A percentile compares a stretch with the other conserved stretches of the same genome.
These are phyloP conservation scores for Rhodomyrtus psidioides DNA, from an alignment of 441 rosid species.

Conservation along the genomic window DNA sequence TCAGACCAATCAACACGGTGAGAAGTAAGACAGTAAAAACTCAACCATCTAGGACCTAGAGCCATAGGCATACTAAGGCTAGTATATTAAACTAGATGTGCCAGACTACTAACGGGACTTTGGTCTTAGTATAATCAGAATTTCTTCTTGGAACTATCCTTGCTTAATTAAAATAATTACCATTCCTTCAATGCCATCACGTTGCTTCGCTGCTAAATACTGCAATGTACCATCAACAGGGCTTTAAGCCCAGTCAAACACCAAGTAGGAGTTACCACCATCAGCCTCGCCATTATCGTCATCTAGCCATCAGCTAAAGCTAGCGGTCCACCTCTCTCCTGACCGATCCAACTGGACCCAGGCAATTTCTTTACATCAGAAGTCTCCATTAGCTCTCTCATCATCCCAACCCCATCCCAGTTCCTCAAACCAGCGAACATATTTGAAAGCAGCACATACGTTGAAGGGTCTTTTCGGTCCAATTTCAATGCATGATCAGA, in stretches of 20 bases:
- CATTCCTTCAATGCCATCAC: background rate
- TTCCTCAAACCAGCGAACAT: constrained; percentile 37
- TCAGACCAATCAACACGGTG: background rate
- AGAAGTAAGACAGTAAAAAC: background rate
- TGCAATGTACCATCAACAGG: background rate
- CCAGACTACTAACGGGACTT: background rate
- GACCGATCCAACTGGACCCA: constrained; percentile 46
- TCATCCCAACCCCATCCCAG: constrained; percentile 34
- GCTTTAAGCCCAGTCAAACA: background rate
- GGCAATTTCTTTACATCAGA: constrained; percentile 45
- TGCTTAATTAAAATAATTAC: background rate
- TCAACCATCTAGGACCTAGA: background rate
- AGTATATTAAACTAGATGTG: background rate
- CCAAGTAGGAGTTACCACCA: background rate
- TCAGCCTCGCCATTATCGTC: background rate
- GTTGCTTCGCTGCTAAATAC: background rate
- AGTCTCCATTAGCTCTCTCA: constrained; percentile 31
- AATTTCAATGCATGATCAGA: constrained; percentile 27
- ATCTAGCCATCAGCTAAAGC: background rate
- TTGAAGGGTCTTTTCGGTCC: constrained; percentile 29
- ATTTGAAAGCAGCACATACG: constrained; percentile 39
- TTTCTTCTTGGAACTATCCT: background rate
- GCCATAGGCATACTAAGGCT: background rate
- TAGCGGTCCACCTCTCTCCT: background rate
- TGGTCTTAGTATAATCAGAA: background rate